Percentiles rank a stretch among this genome's conserved stretches.
These are phyloP conservation scores for Phialophora macrospora DNA, from an alignment of 2,329 filamentous ascomycete genomes.

Conservation along the genomic window DNA sequence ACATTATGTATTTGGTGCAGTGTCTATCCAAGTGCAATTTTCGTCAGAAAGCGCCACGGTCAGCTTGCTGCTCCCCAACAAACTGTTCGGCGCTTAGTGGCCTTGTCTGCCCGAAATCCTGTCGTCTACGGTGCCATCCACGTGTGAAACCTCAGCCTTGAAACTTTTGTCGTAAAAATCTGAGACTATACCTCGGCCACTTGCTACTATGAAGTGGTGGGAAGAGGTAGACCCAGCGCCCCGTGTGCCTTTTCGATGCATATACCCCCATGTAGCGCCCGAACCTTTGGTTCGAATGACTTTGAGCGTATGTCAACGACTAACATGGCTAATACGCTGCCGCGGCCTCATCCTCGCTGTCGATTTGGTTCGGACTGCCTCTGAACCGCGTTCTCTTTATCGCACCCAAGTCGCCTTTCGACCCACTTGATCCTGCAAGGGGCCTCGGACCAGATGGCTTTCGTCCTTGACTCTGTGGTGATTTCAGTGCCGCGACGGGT, in stretches of 20 bases:
- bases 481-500: constrained; percentile 40
- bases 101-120: neutral
- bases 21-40: neutral
- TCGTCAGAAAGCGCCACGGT: neutral
- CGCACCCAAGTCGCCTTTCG: constrained; percentile 40
- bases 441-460: constrained; percentile 57
- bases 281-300: constrained; percentile 5
- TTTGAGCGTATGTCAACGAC: neutral
- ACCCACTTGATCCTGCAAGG: constrained; percentile 47
- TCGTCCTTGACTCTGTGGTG: constrained; percentile 44
- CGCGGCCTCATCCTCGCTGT: constrained; percentile 38
- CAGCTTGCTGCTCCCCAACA: neutral
- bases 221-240: neutral
- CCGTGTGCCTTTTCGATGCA: neutral
- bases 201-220: constrained; percentile 1
- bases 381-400: constrained; percentile 48
- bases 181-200: neutral
- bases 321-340: constrained; percentile 17
- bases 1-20: constrained; percentile 14
- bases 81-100: neutral
- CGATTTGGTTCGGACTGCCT: constrained; percentile 49
- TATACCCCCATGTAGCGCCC: constrained; percentile 5
- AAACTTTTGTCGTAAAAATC: constrained; percentile 9
- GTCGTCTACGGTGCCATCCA: neutral
- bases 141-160: neutral